A percentile compares a stretch with the other conserved stretches of the same genome.
These are phyloP conservation scores for Eleusine indica DNA, from an alignment of 176 grass and related monocot species.

Conservation along the genomic window DNA sequence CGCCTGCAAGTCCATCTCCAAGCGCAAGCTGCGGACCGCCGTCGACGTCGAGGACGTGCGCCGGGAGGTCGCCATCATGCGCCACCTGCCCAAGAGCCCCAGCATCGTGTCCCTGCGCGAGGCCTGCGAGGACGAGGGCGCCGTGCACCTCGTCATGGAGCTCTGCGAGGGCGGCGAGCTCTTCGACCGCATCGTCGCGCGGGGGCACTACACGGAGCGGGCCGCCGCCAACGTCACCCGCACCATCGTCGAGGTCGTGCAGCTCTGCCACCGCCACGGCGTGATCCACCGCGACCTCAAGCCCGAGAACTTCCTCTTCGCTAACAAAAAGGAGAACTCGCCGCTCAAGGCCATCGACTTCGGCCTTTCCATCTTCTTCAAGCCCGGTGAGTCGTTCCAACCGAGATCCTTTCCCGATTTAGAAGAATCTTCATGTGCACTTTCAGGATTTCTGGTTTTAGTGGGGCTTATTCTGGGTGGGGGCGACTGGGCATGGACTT, in stretches of 20 bases:
- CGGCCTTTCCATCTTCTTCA: slow-evolving; percentile 98
- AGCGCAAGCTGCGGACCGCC: slow-evolving; percentile 87
- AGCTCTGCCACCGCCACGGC: slow-evolving; percentile 94
- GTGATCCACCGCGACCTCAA: slow-evolving; percentile 98
- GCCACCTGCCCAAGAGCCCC: slow-evolving; percentile 77
- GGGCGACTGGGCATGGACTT: slow-evolving; percentile 1
- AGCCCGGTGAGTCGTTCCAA: slow-evolving; percentile 59
- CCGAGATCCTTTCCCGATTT: slow-evolving; percentile 47
- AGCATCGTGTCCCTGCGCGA: slow-evolving; percentile 81
- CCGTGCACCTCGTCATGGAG: slow-evolving; percentile 99
- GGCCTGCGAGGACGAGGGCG: slow-evolving; percentile 93
- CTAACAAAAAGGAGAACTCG: slow-evolving; percentile 98
- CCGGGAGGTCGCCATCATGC: slow-evolving; percentile 98
- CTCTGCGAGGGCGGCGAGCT: slow-evolving; percentile 99
- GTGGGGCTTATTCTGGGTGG: slow-evolving; percentile 1
- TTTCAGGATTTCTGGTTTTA: slow-evolving; percentile 27
- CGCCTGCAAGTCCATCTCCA: slow-evolving; percentile 99
- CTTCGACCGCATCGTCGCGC: slow-evolving; percentile 95
- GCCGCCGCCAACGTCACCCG: slow-evolving; percentile 72
- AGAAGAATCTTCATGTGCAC: slow-evolving; percentile 12
- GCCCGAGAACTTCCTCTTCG: slow-evolving; percentile 95
- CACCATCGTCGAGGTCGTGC: slow-evolving; percentile 97
- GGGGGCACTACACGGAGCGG: slow-evolving; percentile 95
- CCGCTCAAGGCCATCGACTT: slow-evolving; percentile 97
- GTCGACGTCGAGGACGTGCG: slow-evolving; percentile 99